Evolutionary conservation across 192 early-diverging fungal species (phyloP).

Genomic region (Lunasporangiospora selenospora): DNA sequence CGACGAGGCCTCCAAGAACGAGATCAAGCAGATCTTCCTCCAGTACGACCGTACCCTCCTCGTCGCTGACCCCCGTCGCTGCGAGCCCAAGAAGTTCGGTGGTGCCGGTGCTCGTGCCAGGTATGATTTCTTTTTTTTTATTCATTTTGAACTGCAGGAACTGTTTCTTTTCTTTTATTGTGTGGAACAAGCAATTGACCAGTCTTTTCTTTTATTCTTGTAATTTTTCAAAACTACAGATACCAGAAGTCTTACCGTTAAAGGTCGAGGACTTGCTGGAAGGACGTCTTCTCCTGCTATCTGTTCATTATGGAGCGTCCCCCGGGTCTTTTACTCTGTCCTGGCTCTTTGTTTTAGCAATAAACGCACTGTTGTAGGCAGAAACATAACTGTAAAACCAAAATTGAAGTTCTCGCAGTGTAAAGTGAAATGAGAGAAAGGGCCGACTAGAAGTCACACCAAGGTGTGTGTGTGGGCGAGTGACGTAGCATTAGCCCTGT

Average conservation of each 20-base stretch:
- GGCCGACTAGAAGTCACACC: too few relatives aligned
- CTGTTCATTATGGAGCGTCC: conserved; percentile 29
- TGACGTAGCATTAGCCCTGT: too few relatives aligned
- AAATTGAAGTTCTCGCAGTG: too few relatives aligned
- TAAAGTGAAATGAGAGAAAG: too few relatives aligned
- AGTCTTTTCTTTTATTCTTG: not conserved
- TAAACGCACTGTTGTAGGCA: too few relatives aligned
- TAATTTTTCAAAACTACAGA: conserved; percentile 14
- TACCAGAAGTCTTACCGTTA: conserved; percentile 94
- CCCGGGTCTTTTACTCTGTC: too few relatives aligned
- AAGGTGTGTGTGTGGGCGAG: too few relatives aligned
- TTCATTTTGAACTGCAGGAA: too few relatives aligned
- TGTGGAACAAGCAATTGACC: not conserved
- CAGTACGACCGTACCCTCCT: conserved; percentile 97
- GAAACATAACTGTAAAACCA: too few relatives aligned
- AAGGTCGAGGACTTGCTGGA: conserved; percentile 49
- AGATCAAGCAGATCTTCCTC: conserved; percentile 89
- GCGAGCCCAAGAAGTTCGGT: conserved; percentile 99
- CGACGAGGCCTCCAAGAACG: conserved; percentile 99
- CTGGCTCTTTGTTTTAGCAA: too few relatives aligned
- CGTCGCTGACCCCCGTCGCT: conserved; percentile 98
- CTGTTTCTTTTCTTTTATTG: not conserved
- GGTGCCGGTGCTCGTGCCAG: conserved; percentile 98
- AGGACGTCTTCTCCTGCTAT: conserved; percentile 30
- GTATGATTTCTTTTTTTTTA: conserved; percentile 46